Conservation (phyloP, 2,329 filamentous ascomycete species). For the Neonectria punicea region DNA sequence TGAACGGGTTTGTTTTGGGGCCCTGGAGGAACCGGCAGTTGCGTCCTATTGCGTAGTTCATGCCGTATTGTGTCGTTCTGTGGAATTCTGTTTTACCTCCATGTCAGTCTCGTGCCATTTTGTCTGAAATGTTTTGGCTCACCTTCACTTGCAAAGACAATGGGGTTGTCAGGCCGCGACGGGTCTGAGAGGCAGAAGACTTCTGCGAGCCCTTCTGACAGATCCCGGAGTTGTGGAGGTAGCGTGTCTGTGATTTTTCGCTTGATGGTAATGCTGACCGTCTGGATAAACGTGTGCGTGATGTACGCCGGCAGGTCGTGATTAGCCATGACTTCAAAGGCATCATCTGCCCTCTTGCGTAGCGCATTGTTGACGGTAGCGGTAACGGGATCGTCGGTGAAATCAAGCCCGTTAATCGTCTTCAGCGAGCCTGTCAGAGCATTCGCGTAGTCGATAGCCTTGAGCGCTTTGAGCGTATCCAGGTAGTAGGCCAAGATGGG, state of each 20-base stretch:
- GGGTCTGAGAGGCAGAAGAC: slow-evolving; percentile 83
- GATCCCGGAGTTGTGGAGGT: slow-evolving; percentile 70
- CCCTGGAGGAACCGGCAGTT: slow-evolving; percentile 85
- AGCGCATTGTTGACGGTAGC: slow-evolving; percentile 68
- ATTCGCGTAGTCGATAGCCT: slow-evolving; percentile 77
- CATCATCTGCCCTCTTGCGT: slow-evolving; percentile 70
- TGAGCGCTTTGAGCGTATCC: slow-evolving; percentile 75
- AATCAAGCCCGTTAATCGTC: slow-evolving; percentile 64
- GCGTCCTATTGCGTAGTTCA: slow-evolving; percentile 76
- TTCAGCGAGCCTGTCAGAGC: slow-evolving; percentile 71
- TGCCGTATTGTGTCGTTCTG: slow-evolving; percentile 78
- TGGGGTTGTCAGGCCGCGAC: slow-evolving; percentile 77
- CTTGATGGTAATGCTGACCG: slow-evolving; percentile 76
- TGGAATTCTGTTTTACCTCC: slow-evolving; percentile 68
- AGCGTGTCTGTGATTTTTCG: slow-evolving; percentile 75
- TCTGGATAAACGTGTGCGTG: slow-evolving; percentile 73
- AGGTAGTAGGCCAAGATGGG: slow-evolving; percentile 77
- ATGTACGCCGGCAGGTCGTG: slow-evolving; percentile 80
- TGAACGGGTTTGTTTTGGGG: slow-evolving; percentile 73
- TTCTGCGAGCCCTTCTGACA: slow-evolving; percentile 80
- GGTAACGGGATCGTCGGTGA: slow-evolving; percentile 61
- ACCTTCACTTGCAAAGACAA: slow-evolving; percentile 82
- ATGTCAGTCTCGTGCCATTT: not conserved
- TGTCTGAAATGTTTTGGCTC: slow-evolving; percentile 24
- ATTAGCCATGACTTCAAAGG: slow-evolving; percentile 71